Percentiles rank a stretch among this genome's conserved stretches.
These are phyloP conservation scores for Saturnispora silvae DNA, from an alignment of 805 yeast genomes.

Conservation along the genomic window DNA sequence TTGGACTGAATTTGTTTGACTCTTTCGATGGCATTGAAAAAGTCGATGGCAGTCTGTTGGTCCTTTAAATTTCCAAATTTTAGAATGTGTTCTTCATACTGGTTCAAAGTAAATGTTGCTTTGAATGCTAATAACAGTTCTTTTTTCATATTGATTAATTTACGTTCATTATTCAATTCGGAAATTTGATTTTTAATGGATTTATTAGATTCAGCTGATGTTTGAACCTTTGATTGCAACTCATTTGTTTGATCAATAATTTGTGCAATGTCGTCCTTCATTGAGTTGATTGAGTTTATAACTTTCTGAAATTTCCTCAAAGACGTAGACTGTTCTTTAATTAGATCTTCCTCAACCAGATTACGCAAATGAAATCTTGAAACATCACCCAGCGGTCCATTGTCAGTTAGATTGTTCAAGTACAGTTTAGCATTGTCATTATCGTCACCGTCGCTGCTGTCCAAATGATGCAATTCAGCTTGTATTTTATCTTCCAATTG, in stretches of 20 bases:
- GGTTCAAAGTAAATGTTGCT: conserved; percentile 55
- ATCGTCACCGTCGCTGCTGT: conserved; percentile 3
- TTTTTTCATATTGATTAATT: conserved; percentile 37
- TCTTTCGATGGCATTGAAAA: conserved; percentile 48
- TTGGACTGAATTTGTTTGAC: conserved; percentile 56
- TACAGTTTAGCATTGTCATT: conserved; percentile 13
- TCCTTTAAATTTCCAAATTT: conserved; percentile 28
- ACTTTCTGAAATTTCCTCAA: conserved; percentile 35
- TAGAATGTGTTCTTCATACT: conserved; percentile 52
- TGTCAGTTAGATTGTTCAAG: conserved; percentile 25
- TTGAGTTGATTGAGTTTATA: conserved; percentile 29
- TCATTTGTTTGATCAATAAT: conserved; percentile 19
- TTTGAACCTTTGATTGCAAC: conserved; percentile 18
- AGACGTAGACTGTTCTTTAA: conserved; percentile 43
- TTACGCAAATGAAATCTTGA: conserved; percentile 51
- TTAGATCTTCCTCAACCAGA: conserved; percentile 48
- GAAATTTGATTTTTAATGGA: conserved; percentile 15
- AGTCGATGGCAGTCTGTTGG: conserved; percentile 35
- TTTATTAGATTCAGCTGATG: conserved; percentile 17
- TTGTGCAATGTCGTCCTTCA: conserved; percentile 22
- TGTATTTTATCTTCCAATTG: conserved; percentile 20
- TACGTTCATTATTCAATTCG: conserved; percentile 24
- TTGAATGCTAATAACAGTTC: conserved; percentile 42
- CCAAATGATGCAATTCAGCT: background rate
- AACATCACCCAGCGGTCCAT: conserved; percentile 36